Base-by-base conservation (phyloP, 352 stramenopile genomes). In the Blastocystis hominis region DNA sequence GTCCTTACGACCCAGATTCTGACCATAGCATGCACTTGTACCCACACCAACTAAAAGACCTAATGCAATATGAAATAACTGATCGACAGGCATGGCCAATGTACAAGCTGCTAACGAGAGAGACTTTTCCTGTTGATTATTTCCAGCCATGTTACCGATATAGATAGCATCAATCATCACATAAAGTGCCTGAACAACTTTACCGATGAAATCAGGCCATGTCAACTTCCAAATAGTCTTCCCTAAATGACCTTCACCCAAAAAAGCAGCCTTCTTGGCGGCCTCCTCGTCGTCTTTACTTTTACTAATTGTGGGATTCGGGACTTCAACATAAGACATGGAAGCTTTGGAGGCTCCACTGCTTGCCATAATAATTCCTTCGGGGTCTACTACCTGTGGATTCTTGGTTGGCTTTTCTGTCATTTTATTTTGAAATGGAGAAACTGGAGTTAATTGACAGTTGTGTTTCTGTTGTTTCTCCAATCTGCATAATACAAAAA, bases 131-230 rank as follows among this genome's bases (percentile, higher is more conserved):
- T 50, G 42, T 24, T 69, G 56, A 55, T 69, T 86, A 44, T 86
- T 75, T 54, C 75, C 75, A 7, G 75, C 75, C 75, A 86, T 86
- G 50, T 86, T 86, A 86, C 75, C 75, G 17, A 86, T 86, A 36
- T 75, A 86, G 20, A 86, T 36, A 36, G 75, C 75, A 72, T 86
- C 75, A 55, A 69, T 40, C 36, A 86, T 47, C 30, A 75, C 62
- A 38, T 86, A 86, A 13, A 69, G 50, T 34, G 75, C 75, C 46
- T 75, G 56, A 20, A 86, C 75, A 47, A 86, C 55, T n/a, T 86
- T 86, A 30, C 75, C 75, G 46, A 69, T 55, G 20, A 86, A 61
- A 86, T 86, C 75, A 20, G 75, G 75, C 56, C 62, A 86, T n/a
- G 62, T 86, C 44, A 86, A 61, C 24, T 36, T 40, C 75, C 75